phyloP scores from a whole-genome alignment of 140 eudicot species.

The Flaveria floridana region DNA sequence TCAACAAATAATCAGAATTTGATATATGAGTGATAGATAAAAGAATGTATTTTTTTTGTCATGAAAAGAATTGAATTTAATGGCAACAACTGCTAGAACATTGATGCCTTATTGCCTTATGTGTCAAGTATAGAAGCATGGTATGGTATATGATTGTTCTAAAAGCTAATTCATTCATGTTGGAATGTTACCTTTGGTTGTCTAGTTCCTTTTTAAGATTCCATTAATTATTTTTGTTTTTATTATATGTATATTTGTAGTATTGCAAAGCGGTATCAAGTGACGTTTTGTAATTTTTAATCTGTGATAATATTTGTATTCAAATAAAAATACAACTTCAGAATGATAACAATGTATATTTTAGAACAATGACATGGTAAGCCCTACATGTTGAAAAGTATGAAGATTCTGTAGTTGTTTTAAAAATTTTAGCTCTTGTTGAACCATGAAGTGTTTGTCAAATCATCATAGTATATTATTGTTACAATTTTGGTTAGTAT shows the following conservation, averaged over 20 bases:
- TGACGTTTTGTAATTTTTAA: too few species aligned
- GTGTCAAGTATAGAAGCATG: constrained; percentile 25
- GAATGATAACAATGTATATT: too few species aligned
- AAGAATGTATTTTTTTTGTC: background rate
- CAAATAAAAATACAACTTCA: too few species aligned
- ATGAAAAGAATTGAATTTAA: background rate
- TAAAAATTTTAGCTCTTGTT: too few species aligned
- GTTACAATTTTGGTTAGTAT: too few species aligned
- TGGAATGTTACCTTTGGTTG: constrained; percentile 33
- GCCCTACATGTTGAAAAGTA: too few species aligned
- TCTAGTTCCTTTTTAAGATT: constrained; percentile 20
- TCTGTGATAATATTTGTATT: too few species aligned
- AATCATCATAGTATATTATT: too few species aligned
- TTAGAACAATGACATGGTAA: too few species aligned
- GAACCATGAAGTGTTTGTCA: too few species aligned
- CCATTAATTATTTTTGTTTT: background rate
- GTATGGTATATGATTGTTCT: constrained; percentile 19
- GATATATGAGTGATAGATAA: background rate
- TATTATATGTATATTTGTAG: background rate
- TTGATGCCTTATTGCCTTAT: constrained; percentile 27
- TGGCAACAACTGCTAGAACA: background rate
- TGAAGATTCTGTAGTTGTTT: too few species aligned
- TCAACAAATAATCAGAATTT: background rate
- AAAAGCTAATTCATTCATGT: constrained; percentile 29
- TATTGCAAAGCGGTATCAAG: too few species aligned